These are phyloP conservation scores for Saturnispora besseyi DNA, from an alignment of 805 yeast genomes.

Conservation along the genomic window DNA sequence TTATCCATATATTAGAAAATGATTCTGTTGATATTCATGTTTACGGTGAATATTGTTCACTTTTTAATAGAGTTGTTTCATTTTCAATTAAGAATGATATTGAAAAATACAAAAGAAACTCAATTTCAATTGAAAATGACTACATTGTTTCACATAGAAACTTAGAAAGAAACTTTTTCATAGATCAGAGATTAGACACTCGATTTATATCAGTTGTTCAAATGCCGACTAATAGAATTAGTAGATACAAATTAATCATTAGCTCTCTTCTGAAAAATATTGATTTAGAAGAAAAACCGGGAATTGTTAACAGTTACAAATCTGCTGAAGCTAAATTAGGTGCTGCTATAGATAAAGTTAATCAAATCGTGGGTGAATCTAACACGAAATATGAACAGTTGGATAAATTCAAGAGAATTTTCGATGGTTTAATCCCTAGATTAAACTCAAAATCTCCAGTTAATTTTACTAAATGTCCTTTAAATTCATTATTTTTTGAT, in stretches of 20 bases:
- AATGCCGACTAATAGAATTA: slow-evolving; percentile 42
- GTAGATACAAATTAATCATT: slow-evolving; percentile 44
- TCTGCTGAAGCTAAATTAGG: slow-evolving; percentile 16
- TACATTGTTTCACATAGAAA: slow-evolving; percentile 21
- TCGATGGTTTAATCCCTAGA: slow-evolving; percentile 4
- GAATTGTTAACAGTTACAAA: slow-evolving; percentile 23
- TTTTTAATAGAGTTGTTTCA: slow-evolving; percentile 17
- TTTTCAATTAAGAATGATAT: slow-evolving; percentile 19
- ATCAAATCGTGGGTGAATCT: slow-evolving; percentile 17
- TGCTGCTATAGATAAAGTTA: slow-evolving; percentile 18
- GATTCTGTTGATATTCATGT: slow-evolving; percentile 18
- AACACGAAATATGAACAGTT: slow-evolving; percentile 15
- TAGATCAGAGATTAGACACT: slow-evolving; percentile 38
- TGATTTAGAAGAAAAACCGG: slow-evolving; percentile 14
- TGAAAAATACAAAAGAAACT: slow-evolving; percentile 19
- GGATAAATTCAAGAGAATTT: slow-evolving; percentile 14
- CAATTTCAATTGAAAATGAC: slow-evolving; percentile 19
- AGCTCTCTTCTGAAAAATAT: slow-evolving; percentile 30
- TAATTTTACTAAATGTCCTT: background rate
- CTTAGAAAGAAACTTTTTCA: slow-evolving; percentile 16
- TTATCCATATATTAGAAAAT: slow-evolving; percentile 15
- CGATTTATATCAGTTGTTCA: slow-evolving; percentile 46
- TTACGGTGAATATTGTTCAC: slow-evolving; percentile 22
- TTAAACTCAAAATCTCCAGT: background rate
- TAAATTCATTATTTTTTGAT: slow-evolving; percentile 29